Evolutionary conservation across 2,329 filamentous ascomycete genomes (phyloP).

Genomic region (Setomelanomma holmii): DNA sequence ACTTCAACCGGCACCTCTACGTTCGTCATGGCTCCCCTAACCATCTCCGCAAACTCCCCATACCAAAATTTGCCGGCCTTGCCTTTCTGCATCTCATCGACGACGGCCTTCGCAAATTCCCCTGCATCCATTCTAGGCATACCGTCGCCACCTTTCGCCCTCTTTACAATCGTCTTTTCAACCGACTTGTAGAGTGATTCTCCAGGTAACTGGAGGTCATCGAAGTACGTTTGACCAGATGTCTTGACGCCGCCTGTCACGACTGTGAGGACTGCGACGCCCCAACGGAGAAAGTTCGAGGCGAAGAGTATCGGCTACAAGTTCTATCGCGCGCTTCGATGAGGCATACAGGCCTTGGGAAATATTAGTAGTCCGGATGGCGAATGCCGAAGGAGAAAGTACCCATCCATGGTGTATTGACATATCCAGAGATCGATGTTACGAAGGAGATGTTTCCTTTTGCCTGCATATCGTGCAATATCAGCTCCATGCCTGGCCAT

Average conservation of each 20-base stretch:
- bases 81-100: conserved; percentile 9
- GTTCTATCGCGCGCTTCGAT: conserved; percentile 44
- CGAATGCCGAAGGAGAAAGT: background rate
- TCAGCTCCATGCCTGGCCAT: no score
- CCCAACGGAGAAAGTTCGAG: conserved; percentile 23
- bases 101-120: conserved; percentile 11
- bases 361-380: background rate
- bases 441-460: conserved; percentile 1
- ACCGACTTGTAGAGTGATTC: conserved; percentile 17
- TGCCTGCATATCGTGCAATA: no score
- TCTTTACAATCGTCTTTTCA: conserved; percentile 6
- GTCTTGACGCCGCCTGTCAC: conserved; percentile 18
- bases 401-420: conserved; percentile 1
- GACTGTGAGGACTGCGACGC: conserved; percentile 16
- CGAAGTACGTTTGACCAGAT: conserved; percentile 11
- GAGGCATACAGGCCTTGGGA: conserved; percentile 31
- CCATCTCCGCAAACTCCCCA: conserved; percentile 9
- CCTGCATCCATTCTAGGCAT: conserved; percentile 2
- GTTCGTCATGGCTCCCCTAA: conserved; percentile 1
- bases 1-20: background rate
- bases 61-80: conserved; percentile 15
- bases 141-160: conserved; percentile 12
- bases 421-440: conserved; percentile 5
- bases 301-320: conserved; percentile 24
- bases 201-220: background rate